These are phyloP conservation scores for Apostasia ramifera DNA, from an alignment of 106 monocot genomes.

Conservation along the genomic window DNA sequence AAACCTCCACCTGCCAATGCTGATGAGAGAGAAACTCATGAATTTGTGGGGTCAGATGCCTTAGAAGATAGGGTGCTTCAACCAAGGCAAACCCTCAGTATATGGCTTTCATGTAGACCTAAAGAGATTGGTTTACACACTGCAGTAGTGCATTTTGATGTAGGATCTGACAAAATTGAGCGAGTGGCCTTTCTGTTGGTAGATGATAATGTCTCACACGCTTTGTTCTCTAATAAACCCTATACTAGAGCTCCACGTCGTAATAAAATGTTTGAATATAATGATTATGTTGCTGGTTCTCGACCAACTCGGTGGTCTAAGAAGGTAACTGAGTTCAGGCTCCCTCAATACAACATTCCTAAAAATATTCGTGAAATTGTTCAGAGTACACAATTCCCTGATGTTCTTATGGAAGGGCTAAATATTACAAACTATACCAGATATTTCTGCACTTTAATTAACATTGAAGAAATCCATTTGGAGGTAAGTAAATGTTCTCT, in stretches of 20 bases:
- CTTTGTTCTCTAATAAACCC: slow-evolving; percentile 55
- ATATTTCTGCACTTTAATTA: slow-evolving; percentile 63
- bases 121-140: slow-evolving; percentile 77
- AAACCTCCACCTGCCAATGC: slow-evolving; percentile 49
- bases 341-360: slow-evolving; percentile 64
- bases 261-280: slow-evolving; percentile 28
- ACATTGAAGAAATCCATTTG: slow-evolving; percentile 88
- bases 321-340: slow-evolving; percentile 19
- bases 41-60: slow-evolving; percentile 48
- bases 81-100: slow-evolving; percentile 54
- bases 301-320: slow-evolving; percentile 31
- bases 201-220: slow-evolving; percentile 71
- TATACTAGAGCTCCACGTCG: slow-evolving; percentile 37
- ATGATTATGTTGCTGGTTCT: slow-evolving; percentile 51
- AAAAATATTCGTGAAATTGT: slow-evolving; percentile 47
- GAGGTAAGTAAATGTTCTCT: slow-evolving; percentile 43
- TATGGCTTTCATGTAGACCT: slow-evolving; percentile 93
- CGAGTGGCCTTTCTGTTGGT: slow-evolving; percentile 81
- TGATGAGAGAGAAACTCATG: slow-evolving; percentile 22
- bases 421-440: slow-evolving; percentile 40
- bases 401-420: slow-evolving; percentile 48
- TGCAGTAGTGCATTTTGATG: slow-evolving; percentile 76
- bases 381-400: slow-evolving; percentile 51
- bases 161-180: slow-evolving; percentile 77
- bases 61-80: slow-evolving; percentile 77